Evolutionary conservation across 179 eudicot genomes (phyloP).

Genomic region (Gypsophila paniculata): DNA sequence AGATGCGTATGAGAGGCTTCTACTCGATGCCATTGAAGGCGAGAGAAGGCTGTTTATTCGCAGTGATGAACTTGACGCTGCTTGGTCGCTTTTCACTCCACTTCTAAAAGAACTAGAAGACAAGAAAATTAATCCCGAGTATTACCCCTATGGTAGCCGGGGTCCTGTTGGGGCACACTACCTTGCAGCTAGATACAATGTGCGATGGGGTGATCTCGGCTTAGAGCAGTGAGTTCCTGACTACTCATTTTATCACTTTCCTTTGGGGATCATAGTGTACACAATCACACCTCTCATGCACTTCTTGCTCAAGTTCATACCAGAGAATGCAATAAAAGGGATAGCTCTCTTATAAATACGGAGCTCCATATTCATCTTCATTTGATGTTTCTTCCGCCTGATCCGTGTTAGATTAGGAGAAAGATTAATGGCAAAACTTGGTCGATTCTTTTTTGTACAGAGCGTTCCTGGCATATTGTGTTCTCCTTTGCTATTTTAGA

Average conservation of each 20-base stretch:
- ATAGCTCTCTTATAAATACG: slow-evolving; percentile 2
- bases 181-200: slow-evolving; percentile 80
- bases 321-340: slow-evolving; percentile 13
- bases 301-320: neutral
- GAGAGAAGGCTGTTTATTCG: slow-evolving; percentile 87
- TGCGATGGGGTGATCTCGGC: slow-evolving; percentile 79
- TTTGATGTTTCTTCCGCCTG: neutral
- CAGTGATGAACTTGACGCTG: slow-evolving; percentile 92
- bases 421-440: slow-evolving; percentile 7
- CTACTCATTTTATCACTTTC: neutral
- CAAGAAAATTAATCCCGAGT: slow-evolving; percentile 68
- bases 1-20: slow-evolving; percentile 92
- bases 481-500: slow-evolving; percentile 10
- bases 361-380: slow-evolving; percentile 12
- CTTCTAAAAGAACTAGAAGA: slow-evolving; percentile 76
- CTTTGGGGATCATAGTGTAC: neutral
- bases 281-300: neutral
- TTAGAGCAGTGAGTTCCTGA: slow-evolving; percentile 30
- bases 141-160: slow-evolving; percentile 86
- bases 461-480: slow-evolving; percentile 15
- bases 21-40: slow-evolving; percentile 93
- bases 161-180: slow-evolving; percentile 97
- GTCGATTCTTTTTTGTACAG: slow-evolving; percentile 31
- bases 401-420: slow-evolving; percentile 18
- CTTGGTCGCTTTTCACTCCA: slow-evolving; percentile 90